phyloP scores from a whole-genome alignment of 805 yeast genomes.

The Cyberlindnera nakhonratchasimensis region DNA sequence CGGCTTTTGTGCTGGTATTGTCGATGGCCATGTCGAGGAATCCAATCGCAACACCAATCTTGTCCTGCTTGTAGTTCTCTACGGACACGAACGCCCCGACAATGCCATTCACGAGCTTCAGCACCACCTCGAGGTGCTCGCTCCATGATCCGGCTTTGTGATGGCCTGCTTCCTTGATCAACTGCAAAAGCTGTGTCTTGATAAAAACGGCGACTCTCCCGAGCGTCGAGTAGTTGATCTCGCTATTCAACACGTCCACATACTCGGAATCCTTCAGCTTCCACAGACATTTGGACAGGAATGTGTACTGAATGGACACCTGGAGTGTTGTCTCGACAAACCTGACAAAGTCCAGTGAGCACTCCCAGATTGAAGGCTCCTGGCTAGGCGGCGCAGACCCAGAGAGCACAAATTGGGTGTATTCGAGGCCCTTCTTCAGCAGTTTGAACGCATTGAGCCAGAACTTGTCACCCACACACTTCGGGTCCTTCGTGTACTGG shows the following conservation, averaged over 20 bases:
- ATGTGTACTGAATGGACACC: slow-evolving; percentile 30
- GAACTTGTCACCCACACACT: background rate
- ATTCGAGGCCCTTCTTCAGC: slow-evolving; percentile 19
- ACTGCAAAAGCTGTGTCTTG: slow-evolving; percentile 30
- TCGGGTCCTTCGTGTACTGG: background rate
- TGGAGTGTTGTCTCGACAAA: slow-evolving; percentile 15
- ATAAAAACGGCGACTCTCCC: slow-evolving; percentile 43
- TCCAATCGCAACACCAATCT: slow-evolving; percentile 46
- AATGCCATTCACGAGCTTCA: slow-evolving; percentile 39
- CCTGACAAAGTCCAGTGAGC: slow-evolving; percentile 3
- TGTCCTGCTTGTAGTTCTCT: slow-evolving; percentile 42
- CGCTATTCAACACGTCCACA: slow-evolving; percentile 24
- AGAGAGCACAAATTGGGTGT: slow-evolving; percentile 16
- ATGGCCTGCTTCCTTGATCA: slow-evolving; percentile 4
- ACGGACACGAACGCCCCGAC: slow-evolving; percentile 43
- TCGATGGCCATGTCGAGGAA: slow-evolving; percentile 35
- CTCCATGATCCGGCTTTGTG: slow-evolving; percentile 9
- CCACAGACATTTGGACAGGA: slow-evolving; percentile 30
- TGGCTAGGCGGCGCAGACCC: background rate
- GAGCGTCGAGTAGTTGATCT: slow-evolving; percentile 36
- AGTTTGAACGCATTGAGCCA: slow-evolving; percentile 23
- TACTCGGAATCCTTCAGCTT: slow-evolving; percentile 22
- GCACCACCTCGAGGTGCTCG: slow-evolving; percentile 19
- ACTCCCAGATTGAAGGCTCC: slow-evolving; percentile 10
- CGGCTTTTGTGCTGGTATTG: slow-evolving; percentile 31